Conservation (phyloP, 2,329 filamentous ascomycete genomes). For the Sporothrix mexicana region DNA sequence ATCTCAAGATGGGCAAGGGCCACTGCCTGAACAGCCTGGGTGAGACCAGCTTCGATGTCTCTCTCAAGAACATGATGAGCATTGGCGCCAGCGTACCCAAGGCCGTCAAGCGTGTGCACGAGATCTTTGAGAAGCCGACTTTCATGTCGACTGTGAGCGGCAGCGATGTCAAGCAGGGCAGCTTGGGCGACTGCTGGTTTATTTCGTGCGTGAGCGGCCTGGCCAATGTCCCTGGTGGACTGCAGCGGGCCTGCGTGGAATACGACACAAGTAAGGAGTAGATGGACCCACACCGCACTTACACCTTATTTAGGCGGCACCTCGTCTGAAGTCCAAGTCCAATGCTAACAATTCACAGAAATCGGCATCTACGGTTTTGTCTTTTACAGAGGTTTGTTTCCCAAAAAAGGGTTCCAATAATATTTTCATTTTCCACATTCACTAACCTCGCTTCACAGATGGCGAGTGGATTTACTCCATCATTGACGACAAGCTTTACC, state of each 20-base stretch:
- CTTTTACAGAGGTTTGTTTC: slow-evolving; percentile 68
- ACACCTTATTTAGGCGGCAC: background rate
- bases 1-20: slow-evolving; percentile 69
- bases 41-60: slow-evolving; percentile 55
- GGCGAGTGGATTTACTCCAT: slow-evolving; percentile 93
- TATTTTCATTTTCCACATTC: no score
- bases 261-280: slow-evolving; percentile 65
- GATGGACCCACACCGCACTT: slow-evolving; percentile 31
- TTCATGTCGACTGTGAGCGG: slow-evolving; percentile 71
- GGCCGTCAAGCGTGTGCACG: slow-evolving; percentile 75
- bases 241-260: slow-evolving; percentile 76
- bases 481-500: slow-evolving; percentile 87
- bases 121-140: slow-evolving; percentile 75
- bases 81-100: slow-evolving; percentile 65
- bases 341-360: slow-evolving; percentile 43
- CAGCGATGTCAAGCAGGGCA: slow-evolving; percentile 78
- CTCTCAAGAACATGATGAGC: slow-evolving; percentile 51
- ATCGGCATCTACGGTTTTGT: slow-evolving; percentile 91
- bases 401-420: no score
- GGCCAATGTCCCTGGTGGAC: slow-evolving; percentile 71
- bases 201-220: slow-evolving; percentile 79
- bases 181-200: slow-evolving; percentile 82
- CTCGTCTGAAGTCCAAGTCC: no score
- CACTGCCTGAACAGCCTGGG: slow-evolving; percentile 61
- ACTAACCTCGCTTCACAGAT: slow-evolving; percentile 53